Evolutionary conservation across 805 yeast genomes (phyloP).

Genomic region (Zygosaccharomyces lentus): DNA sequence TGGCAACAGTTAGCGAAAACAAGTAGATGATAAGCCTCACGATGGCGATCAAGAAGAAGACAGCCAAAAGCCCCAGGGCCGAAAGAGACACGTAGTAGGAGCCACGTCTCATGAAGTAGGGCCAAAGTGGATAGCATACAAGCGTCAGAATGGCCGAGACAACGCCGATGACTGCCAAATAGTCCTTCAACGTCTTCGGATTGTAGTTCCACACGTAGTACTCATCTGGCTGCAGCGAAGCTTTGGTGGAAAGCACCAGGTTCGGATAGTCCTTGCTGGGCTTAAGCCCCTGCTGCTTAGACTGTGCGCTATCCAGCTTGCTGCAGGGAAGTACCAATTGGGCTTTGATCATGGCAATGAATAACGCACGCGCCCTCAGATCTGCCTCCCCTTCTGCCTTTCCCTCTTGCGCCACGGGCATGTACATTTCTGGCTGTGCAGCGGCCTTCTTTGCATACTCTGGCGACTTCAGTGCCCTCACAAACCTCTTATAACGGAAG

Average conservation of each 20-base stretch:
- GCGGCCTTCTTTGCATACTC: conserved; percentile 56
- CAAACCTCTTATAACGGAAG: conserved; percentile 80
- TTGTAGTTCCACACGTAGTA: conserved; percentile 83
- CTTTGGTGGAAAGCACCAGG: conserved; percentile 50
- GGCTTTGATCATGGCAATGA: conserved; percentile 64
- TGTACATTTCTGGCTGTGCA: conserved; percentile 45
- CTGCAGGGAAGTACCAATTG: conserved; percentile 72
- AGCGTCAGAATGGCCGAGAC: conserved; percentile 63
- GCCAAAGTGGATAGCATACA: conserved; percentile 92
- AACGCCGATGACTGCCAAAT: conserved; percentile 38
- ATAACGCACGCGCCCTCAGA: conserved; percentile 55
- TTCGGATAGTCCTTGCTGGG: conserved; percentile 65
- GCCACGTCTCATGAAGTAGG: conserved; percentile 77
- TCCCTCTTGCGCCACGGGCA: conserved; percentile 37
- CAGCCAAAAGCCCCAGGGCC: conserved; percentile 64
- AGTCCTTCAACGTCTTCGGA: conserved; percentile 52
- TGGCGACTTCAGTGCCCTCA: conserved; percentile 69
- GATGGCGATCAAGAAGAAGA: conserved; percentile 74
- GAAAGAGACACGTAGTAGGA: conserved; percentile 88
- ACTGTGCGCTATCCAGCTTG: conserved; percentile 66
- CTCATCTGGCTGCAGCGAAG: conserved; percentile 56
- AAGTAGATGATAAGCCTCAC: conserved; percentile 67
- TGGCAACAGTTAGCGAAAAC: conserved; percentile 31
- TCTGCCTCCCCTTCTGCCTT: conserved; percentile 34
- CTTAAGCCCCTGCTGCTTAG: conserved; percentile 55